Conservation (phyloP, 2,329 filamentous ascomycete species). For the Pseudomassariella vexata region DNA sequence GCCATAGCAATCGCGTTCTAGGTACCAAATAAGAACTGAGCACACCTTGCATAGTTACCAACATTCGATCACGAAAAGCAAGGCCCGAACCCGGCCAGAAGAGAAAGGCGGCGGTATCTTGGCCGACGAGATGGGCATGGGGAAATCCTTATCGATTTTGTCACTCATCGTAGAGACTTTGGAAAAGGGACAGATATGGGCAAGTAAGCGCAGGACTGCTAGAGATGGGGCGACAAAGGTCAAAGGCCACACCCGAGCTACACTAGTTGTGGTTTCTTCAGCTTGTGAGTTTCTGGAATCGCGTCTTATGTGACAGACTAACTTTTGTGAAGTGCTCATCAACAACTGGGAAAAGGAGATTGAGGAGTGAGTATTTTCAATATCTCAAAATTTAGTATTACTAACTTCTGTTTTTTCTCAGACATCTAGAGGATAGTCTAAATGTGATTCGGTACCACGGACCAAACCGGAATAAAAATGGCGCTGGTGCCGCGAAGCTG, state of each 20-base stretch:
- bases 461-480: constrained; percentile 15
- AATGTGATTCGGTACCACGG: constrained; percentile 32
- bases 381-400: background rate
- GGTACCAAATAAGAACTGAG: constrained; percentile 1
- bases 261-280: constrained; percentile 39
- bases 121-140: constrained; percentile 57
- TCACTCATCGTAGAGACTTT: constrained; percentile 39
- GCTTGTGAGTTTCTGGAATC: constrained; percentile 23
- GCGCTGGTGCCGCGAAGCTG: constrained; percentile 14
- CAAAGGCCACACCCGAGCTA: constrained; percentile 26
- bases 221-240: constrained; percentile 11
- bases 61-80: constrained; percentile 32
- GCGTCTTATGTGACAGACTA: constrained; percentile 7
- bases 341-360: constrained; percentile 35
- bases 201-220: constrained; percentile 12
- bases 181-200: constrained; percentile 29
- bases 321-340: constrained; percentile 27
- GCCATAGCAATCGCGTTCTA: constrained; percentile 2
- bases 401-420: constrained; percentile 10
- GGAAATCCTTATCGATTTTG: constrained; percentile 49
- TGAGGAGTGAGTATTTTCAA: constrained; percentile 19
- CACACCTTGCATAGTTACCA: constrained; percentile 20
- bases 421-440: constrained; percentile 25
- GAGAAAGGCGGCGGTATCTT: constrained; percentile 41
- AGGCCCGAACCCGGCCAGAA: constrained; percentile 19